Evolutionary conservation across 2,329 filamentous ascomycete species (phyloP).

Genomic region (Clonostachys chloroleuca): DNA sequence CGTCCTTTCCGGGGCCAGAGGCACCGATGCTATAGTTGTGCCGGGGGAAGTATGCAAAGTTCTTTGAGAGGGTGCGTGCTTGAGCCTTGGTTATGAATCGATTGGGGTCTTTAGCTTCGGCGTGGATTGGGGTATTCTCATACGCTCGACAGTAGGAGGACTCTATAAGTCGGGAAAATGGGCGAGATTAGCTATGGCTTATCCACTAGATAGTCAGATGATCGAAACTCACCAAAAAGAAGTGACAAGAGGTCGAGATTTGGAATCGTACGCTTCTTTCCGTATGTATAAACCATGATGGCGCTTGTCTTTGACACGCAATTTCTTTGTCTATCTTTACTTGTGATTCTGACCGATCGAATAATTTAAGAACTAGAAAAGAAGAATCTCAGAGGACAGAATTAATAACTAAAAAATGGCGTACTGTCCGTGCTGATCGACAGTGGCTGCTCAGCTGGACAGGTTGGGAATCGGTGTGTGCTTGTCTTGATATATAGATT

Average conservation of each 20-base stretch:
- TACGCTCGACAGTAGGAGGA: constrained; percentile 18
- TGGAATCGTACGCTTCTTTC: constrained; percentile 23
- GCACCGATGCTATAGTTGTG: constrained; percentile 44
- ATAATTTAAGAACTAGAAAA: too few relatives aligned
- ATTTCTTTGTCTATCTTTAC: too few relatives aligned
- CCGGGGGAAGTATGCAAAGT: constrained; percentile 51
- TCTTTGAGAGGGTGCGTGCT: constrained; percentile 40
- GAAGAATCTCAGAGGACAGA: too few relatives aligned
- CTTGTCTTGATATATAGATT: too few relatives aligned
- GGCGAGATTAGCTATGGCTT: background rate
- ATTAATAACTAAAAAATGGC: too few relatives aligned
- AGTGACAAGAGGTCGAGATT: constrained; percentile 34
- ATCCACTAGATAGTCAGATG: background rate
- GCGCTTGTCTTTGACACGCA: too few relatives aligned
- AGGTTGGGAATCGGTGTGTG: too few relatives aligned
- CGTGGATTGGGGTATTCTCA: constrained; percentile 49
- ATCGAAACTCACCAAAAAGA: constrained; percentile 29
- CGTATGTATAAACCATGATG: constrained; percentile 28
- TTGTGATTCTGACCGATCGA: too few relatives aligned
- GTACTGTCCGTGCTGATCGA: too few relatives aligned
- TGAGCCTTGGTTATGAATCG: constrained; percentile 47
- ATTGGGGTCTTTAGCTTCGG: constrained; percentile 51
- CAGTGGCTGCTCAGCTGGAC: too few relatives aligned
- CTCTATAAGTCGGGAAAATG: constrained; percentile 17
- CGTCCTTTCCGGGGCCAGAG: constrained; percentile 40